These are phyloP conservation scores for Durotheca rogersii DNA, from an alignment of 495 filamentous ascomycete species.

Conservation along the genomic window DNA sequence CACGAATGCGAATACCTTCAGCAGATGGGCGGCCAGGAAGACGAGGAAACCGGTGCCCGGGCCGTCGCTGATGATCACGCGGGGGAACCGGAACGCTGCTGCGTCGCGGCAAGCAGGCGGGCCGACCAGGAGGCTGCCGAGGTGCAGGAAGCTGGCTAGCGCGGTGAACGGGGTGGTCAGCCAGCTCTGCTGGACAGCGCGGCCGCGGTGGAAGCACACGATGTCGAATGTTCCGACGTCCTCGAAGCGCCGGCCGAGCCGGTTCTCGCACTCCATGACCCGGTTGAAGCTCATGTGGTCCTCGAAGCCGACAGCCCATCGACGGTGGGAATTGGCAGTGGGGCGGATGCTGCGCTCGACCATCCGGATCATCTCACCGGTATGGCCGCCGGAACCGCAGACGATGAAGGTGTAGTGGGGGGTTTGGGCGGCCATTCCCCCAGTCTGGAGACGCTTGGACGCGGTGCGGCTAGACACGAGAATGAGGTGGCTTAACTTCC, in stretches of 20 bases:
- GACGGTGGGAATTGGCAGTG: conserved; percentile 62
- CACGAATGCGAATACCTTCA: conserved; percentile 60
- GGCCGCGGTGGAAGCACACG: conserved; percentile 66
- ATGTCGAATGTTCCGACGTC: conserved; percentile 54
- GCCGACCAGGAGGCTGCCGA: conserved; percentile 47
- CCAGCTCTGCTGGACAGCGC: conserved; percentile 75
- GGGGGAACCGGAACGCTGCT: conserved; percentile 45
- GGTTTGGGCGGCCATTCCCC: conserved; percentile 1
- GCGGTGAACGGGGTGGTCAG: conserved; percentile 60
- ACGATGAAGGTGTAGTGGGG: conserved; percentile 74
- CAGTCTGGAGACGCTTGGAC: neutral
- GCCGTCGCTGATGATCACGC: conserved; percentile 79
- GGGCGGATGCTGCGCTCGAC: conserved; percentile 53
- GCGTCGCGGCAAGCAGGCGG: conserved; percentile 37
- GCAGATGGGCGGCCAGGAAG: conserved; percentile 62
- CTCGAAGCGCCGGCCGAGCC: conserved; percentile 29
- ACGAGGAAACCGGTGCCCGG: conserved; percentile 85
- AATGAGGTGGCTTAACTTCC: conserved; percentile 5
- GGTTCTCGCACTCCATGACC: conserved; percentile 38
- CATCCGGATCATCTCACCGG: conserved; percentile 87
- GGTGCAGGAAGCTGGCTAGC: conserved; percentile 56
- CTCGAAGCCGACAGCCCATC: conserved; percentile 76
- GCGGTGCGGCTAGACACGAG: neutral
- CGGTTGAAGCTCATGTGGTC: conserved; percentile 64
- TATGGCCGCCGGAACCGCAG: conserved; percentile 92